Base-by-base conservation (phyloP, 164 flowering plant genomes). In the Vitis amurensis region DNA sequence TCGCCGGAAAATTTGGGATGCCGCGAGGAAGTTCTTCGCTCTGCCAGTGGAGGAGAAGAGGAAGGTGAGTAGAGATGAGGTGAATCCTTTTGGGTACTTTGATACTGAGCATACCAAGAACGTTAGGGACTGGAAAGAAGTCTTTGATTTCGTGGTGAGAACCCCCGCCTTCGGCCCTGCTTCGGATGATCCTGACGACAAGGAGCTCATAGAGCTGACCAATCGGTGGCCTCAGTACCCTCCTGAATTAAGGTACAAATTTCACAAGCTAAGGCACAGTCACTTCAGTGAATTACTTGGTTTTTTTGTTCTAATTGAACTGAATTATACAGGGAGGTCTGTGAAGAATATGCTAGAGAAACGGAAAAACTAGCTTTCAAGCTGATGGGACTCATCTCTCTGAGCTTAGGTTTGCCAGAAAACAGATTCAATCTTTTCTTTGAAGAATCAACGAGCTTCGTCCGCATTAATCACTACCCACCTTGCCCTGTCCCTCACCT, bases 121-220 rank as follows among this genome's bases (percentile, higher is more conserved):
- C 15, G 87, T 87, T 3, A 80, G 89, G 68, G 91, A 87, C 55
- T 87, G 91, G 91, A 87, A 85, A 58, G 87, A 87, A 30, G 82
- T 87, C 6, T 85, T 87, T 59, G 88, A 85, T 69, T 80, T 69
- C 23, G 16, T 57, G 13, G 53, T 68, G 9, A 7, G 57, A 59
- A 65, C 67, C 3, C 86, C 86, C 0, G 75, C 78, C 0, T 3
- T 75, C 1, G 16, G 79, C 8, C 82, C 82, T 0, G 81, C 82
- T 15, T 77, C 80, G 0, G 71, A 47, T 48, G 77, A 77, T 15
- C 75, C 80, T 19, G 80, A 71, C 10, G 84, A 82, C 17, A 5
- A 65, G 12, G 76, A 65, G 17, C 44, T 74, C 3, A 76, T 50
- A 16, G 50, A 50, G 63, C 52, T 77, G 78, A 67, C 17, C 10